A percentile compares a stretch with the other conserved stretches of the same genome.
Conservation (phyloP, 768 basidiomycete genomes). For the Clitopilus hobsonii region DNA sequence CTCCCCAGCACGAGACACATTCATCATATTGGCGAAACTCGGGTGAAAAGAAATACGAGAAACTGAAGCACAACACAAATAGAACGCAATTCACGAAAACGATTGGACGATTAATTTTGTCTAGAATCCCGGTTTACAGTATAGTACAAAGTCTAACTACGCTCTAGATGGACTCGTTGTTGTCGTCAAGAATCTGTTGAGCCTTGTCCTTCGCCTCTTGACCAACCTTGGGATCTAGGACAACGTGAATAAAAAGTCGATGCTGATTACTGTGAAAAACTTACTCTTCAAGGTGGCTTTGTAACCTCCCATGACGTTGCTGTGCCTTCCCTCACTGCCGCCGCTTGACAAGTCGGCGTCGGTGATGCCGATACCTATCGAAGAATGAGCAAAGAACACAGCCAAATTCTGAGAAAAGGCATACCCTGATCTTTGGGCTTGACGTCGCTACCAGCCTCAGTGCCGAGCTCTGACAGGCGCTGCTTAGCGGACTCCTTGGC, state of each 20-base stretch:
- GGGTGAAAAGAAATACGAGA: no score
- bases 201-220: not conserved
- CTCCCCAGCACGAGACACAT: no score
- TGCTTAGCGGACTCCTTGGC: conserved; percentile 44
- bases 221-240: not conserved
- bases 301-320: conserved; percentile 35
- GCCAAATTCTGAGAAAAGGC: conserved; percentile 7
- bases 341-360: not conserved
- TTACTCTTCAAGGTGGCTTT: conserved; percentile 44
- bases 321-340: not conserved
- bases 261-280: conserved; percentile 1
- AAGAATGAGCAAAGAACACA: not conserved
- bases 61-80: no score
- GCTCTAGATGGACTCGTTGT: conserved; percentile 14
- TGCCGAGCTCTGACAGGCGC: conserved; percentile 28
- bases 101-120: no score
- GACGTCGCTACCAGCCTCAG: not conserved
- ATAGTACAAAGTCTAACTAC: not conserved
- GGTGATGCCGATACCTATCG: not conserved
- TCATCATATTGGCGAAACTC: no score
- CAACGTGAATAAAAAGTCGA: not conserved
- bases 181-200: not conserved
- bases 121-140: not conserved
- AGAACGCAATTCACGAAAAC: no score
- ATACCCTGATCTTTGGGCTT: conserved; percentile 1